Base-by-base conservation (phyloP, 2,329 filamentous ascomycete species). In the Nigrospora sphaerica region DNA sequence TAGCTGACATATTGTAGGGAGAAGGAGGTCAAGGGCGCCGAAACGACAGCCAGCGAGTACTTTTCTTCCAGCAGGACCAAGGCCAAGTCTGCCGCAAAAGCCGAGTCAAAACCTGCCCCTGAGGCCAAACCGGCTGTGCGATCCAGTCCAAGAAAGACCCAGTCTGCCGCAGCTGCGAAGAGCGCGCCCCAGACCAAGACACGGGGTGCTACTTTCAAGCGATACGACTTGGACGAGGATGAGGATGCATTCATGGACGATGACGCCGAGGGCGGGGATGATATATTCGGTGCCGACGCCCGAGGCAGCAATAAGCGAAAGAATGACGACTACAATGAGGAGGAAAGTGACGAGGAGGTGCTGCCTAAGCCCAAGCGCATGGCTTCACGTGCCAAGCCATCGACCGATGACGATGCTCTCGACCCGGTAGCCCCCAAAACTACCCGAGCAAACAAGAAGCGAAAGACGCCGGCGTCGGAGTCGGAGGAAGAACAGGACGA, bases 221-320 rank as follows among this genome's bases (percentile, higher is more conserved):
- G 68, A 46, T 59, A 68, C 46, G 57, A 62, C 19, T 52, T 59
- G 5, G 64, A 78, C 33, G 73, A 79, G 33, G 76, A 81, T 48
- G 74, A 75, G 10, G 75, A 80, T 56, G 75, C 72, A 6, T 80
- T 77, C 48, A 66, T 85, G 53, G 79, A 88, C 17, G 85, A 87
- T 45, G 83, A 83, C 32, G 74, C 78, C 7, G 80, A 88, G 39
- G 83, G 79, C 3, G 85, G 80, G n/a, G 86, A 89, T 53, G 91
- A 95, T 56, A 90, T 95, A 17, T 91, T 91, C 64, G 86, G 84
- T 13, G 83, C 85, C 4, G 82, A 88, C 52, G 77, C 76, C 32
- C 85, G 82, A 60, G 77, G 77, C 41, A 71, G 78, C 39, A 80
- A 77, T 47, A 88, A 82, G 61, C 74, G 78, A 42, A 85, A 81